phyloP scores from a whole-genome alignment of 2,329 filamentous ascomycete species.

The Pseudogymnoascus sp. region DNA sequence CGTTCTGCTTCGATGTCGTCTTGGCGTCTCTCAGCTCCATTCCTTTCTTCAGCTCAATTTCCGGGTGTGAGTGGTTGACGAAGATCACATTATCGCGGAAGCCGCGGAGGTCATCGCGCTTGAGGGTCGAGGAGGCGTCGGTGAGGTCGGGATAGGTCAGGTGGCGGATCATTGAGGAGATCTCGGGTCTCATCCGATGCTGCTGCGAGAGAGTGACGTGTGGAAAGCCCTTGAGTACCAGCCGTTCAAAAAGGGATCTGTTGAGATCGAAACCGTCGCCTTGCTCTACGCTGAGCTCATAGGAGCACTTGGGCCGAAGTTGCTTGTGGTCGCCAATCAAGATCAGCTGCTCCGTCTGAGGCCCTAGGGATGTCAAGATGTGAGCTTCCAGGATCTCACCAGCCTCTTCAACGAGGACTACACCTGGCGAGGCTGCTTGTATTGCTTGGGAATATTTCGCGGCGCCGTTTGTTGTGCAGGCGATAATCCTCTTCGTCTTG shows the following conservation, averaged over 20 bases:
- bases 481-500: constrained; percentile 52
- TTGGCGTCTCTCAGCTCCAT: constrained; percentile 40
- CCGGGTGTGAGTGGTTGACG: constrained; percentile 52
- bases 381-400: constrained; percentile 67
- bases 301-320: constrained; percentile 60
- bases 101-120: constrained; percentile 44
- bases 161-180: constrained; percentile 49
- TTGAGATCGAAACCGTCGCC: constrained; percentile 61
- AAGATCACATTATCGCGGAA: constrained; percentile 56
- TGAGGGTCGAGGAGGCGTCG: constrained; percentile 44
- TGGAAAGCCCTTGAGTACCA: constrained; percentile 48
- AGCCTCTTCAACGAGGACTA: constrained; percentile 64
- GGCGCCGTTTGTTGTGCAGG: constrained; percentile 63
- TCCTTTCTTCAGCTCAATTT: constrained; percentile 47
- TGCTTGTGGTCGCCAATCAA: constrained; percentile 70
- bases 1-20: constrained; percentile 51
- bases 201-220: constrained; percentile 52
- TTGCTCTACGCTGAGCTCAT: constrained; percentile 52
- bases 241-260: constrained; percentile 59
- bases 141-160: constrained; percentile 55
- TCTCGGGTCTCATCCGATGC: constrained; percentile 62
- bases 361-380: constrained; percentile 51
- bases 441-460: constrained; percentile 54
- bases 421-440: constrained; percentile 45
- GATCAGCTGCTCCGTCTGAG: constrained; percentile 53